These are phyloP conservation scores for Aspergillus fischeri DNA, from an alignment of 2,329 filamentous ascomycete genomes.

Conservation along the genomic window DNA sequence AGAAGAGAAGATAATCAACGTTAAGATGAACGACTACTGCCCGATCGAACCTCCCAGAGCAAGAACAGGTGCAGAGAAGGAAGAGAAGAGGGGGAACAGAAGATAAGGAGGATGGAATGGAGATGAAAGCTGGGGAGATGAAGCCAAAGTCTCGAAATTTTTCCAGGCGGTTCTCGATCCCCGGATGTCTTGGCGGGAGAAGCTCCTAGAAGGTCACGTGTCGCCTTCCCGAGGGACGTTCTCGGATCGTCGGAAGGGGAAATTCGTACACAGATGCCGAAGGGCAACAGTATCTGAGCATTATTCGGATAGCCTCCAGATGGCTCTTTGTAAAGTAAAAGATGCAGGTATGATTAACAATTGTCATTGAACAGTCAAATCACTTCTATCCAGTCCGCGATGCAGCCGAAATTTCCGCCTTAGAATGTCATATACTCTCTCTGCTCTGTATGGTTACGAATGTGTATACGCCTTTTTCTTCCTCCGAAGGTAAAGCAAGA, in stretches of 20 bases:
- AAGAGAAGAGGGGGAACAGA: constrained; percentile 27
- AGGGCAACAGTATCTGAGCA: neutral
- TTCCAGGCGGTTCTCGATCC: constrained; percentile 38
- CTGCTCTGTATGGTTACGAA: neutral
- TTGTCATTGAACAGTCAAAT: neutral
- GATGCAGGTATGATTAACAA: neutral
- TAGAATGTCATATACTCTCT: neutral
- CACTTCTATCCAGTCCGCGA: too few species aligned
- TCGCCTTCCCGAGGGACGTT: constrained; percentile 22
- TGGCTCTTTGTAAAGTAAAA: too few species aligned
- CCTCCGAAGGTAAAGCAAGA: neutral
- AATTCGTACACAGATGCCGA: neutral
- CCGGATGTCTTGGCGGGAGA: constrained; percentile 42
- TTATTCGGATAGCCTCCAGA: too few species aligned
- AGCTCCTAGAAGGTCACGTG: constrained; percentile 43
- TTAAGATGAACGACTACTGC: constrained; percentile 21
- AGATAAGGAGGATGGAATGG: constrained; percentile 25
- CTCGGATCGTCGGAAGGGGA: constrained; percentile 20
- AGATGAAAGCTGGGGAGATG: constrained; percentile 30
- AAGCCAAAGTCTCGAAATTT: constrained; percentile 41
- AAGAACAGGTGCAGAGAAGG: constrained; percentile 25
- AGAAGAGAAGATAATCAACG: constrained; percentile 20
- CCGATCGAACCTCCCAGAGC: constrained; percentile 32
- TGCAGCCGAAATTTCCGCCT: neutral
- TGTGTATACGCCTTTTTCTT: neutral